Evolutionary conservation across 2,329 filamentous ascomycete species (phyloP).

Genomic region (Simplicillium aogashimaense): DNA sequence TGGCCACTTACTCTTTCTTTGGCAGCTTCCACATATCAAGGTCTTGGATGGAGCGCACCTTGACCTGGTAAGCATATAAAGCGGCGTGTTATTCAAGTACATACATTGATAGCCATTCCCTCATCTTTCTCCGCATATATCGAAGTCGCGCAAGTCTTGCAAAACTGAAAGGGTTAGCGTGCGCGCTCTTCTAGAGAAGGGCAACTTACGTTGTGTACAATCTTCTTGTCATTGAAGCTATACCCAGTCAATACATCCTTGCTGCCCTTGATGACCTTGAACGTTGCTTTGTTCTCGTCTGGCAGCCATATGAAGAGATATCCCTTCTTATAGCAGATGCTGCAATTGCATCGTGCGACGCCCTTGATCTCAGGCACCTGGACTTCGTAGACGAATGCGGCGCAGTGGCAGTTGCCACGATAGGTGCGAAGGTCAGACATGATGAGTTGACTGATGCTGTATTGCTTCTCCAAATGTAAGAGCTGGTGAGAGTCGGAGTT

Average conservation of each 20-base stretch:
- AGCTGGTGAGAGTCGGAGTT: too few species aligned
- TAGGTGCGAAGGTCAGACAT: conserved; percentile 25
- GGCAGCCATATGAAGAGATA: conserved; percentile 27
- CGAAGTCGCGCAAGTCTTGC: conserved; percentile 35
- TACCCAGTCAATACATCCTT: conserved; percentile 31
- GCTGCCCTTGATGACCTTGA: conserved; percentile 37
- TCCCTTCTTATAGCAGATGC: conserved; percentile 46
- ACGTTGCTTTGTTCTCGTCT: conserved; percentile 11
- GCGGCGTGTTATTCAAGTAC: conserved; percentile 7
- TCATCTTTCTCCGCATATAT: conserved; percentile 16
- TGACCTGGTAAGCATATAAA: conserved; percentile 3
- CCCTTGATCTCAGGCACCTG: conserved; percentile 47
- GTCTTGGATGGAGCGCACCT: conserved; percentile 33
- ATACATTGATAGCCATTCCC: conserved; percentile 31
- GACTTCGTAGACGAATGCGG: conserved; percentile 39
- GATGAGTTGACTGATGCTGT: too few species aligned
- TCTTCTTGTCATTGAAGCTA: conserved; percentile 25
- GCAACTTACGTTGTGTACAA: conserved; percentile 29
- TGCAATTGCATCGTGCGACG: conserved; percentile 54
- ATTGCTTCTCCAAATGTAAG: too few species aligned
- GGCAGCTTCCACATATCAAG: conserved; percentile 29
- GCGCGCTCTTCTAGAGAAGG: not conserved
- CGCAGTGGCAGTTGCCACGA: conserved; percentile 50
- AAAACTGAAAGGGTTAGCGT: conserved; percentile 31
- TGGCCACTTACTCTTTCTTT: too few species aligned